These are phyloP conservation scores for Colletotrichum echinochloae DNA, from an alignment of 2,329 filamentous ascomycete genomes.

Conservation along the genomic window DNA sequence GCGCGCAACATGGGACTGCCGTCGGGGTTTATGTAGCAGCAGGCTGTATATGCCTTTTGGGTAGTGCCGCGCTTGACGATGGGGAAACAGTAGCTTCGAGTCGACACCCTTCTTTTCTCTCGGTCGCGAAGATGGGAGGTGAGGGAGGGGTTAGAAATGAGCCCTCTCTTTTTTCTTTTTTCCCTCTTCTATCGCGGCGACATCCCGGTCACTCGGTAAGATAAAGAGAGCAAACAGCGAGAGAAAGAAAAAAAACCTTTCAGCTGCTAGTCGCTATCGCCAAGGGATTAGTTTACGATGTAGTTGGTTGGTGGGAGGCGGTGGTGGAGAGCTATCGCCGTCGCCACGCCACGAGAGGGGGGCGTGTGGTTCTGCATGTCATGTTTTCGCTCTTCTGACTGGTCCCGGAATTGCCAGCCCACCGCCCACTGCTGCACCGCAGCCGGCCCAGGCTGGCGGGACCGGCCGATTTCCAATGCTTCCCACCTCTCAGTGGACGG, in stretches of 20 bases:
- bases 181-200: slow-evolving; percentile 28
- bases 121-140: slow-evolving; percentile 10
- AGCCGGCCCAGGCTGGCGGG: slow-evolving; percentile 35
- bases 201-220: slow-evolving; percentile 26
- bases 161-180: background rate
- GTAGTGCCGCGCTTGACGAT: slow-evolving; percentile 17
- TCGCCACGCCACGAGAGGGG: slow-evolving; percentile 35
- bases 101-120: slow-evolving; percentile 13
- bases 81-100: background rate
- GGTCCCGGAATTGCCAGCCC: slow-evolving; percentile 8
- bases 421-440: slow-evolving; percentile 16
- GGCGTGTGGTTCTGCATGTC: slow-evolving; percentile 24
- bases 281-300: too few relatives aligned
- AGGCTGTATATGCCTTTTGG: background rate
- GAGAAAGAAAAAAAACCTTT: slow-evolving; percentile 18
- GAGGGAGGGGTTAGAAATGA: background rate
- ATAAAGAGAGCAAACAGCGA: background rate
- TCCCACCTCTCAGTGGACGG: slow-evolving; percentile 21
- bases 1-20: slow-evolving; percentile 33
- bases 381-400: slow-evolving; percentile 31
- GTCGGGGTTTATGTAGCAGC: background rate
- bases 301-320: slow-evolving; percentile 6
- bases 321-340: slow-evolving; percentile 31
- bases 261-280: slow-evolving; percentile 19
- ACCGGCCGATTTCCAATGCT: slow-evolving; percentile 31